Conservation (phyloP, 192 early-diverging fungal species). For the Rhizophlyctis rosea region DNA sequence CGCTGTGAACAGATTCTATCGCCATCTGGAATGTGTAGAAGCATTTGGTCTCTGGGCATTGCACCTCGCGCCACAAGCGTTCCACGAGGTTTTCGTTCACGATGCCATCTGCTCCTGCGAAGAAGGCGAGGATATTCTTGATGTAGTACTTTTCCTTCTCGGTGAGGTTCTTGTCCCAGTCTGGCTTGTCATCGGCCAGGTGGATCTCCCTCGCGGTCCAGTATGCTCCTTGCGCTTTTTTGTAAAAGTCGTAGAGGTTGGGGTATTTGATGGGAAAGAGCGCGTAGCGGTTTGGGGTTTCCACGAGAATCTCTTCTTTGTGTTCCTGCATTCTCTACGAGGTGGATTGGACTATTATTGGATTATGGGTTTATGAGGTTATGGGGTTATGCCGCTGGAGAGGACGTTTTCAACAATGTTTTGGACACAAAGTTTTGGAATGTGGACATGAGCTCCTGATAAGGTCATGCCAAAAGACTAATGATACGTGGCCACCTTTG, state of each 20-base stretch:
- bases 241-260: conserved; percentile 96
- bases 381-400: too few relatives aligned
- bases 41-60: conserved; percentile 89
- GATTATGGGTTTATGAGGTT: too few relatives aligned
- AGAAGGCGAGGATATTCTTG: conserved; percentile 90
- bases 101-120: conserved; percentile 92
- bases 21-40: conserved; percentile 98
- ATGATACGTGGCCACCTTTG: too few relatives aligned
- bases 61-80: conserved; percentile 86
- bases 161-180: conserved; percentile 85
- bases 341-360: too few relatives aligned
- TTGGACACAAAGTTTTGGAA: too few relatives aligned
- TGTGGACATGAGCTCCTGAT: too few relatives aligned
- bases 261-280: conserved; percentile 93
- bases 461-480: too few relatives aligned
- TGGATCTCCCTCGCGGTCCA: conserved; percentile 97
- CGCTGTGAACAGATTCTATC: conserved; percentile 96
- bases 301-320: conserved; percentile 59
- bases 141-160: conserved; percentile 89
- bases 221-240: conserved; percentile 95
- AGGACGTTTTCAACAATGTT: too few relatives aligned
- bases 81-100: conserved; percentile 94
- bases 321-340: too few relatives aligned
- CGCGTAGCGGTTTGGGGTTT: conserved; percentile 80
- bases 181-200: conserved; percentile 81